A percentile compares a stretch with the other conserved stretches of the same genome.
phyloP scores from a whole-genome alignment of 2,329 filamentous ascomycete species.

The Sporothrix pallida region DNA sequence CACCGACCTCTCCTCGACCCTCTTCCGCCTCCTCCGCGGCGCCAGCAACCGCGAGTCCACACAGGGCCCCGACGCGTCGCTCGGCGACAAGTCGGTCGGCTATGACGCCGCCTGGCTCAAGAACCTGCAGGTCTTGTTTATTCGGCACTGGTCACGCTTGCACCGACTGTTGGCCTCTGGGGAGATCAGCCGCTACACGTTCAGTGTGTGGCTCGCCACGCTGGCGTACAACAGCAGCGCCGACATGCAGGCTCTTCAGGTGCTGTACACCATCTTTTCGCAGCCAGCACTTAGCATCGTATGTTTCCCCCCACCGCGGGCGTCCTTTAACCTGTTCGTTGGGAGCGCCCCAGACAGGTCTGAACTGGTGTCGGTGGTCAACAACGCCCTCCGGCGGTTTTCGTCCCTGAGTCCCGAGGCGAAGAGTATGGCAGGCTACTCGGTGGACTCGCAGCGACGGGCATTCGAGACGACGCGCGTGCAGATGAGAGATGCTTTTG shows the following conservation, averaged over 20 bases:
- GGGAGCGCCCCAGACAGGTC: not conserved
- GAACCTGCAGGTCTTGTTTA: conserved; percentile 1
- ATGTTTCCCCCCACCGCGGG: not conserved
- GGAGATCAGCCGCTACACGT: not conserved
- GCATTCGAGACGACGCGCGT: not conserved
- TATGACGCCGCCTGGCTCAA: conserved; percentile 11
- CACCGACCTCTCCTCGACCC: not conserved
- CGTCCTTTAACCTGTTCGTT: conserved; percentile 22
- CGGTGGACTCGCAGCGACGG: not conserved
- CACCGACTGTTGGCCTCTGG: conserved; percentile 1
- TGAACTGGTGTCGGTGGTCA: not conserved
- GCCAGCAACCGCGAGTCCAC: conserved; percentile 9
- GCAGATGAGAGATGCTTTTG: not conserved
- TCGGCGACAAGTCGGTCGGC: conserved; percentile 15
- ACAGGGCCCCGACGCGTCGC: conserved; percentile 11
- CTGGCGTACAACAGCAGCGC: conserved; percentile 20
- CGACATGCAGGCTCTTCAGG: conserved; percentile 22
- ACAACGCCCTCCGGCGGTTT: conserved; percentile 1
- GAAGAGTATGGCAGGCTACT: not conserved
- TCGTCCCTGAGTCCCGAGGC: not conserved
- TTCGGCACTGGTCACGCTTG: conserved; percentile 18
- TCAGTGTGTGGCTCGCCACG: conserved; percentile 19
- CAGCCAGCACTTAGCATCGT: not conserved
- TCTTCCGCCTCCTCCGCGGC: conserved; percentile 1
- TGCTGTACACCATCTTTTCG: conserved; percentile 1